These are phyloP conservation scores for Conringia planisiliqua DNA, from an alignment of 345 rosid species.

Conservation along the genomic window DNA sequence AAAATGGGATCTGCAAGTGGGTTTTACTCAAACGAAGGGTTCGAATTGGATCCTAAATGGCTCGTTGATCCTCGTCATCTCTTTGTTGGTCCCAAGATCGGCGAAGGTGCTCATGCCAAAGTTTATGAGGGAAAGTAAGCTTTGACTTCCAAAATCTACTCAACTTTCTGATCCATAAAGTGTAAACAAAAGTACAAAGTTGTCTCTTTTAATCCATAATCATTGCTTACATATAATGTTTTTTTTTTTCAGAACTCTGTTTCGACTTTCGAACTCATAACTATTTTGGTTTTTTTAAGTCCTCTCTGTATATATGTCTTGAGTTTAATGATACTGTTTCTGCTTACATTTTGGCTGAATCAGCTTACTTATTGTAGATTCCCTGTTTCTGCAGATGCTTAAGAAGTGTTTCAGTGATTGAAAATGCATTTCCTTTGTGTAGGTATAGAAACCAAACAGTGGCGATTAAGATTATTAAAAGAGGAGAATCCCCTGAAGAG, in stretches of 20 bases:
- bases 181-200: neutral
- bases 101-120: constrained; percentile 99
- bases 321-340: neutral
- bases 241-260: neutral
- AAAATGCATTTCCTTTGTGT: constrained; percentile 7
- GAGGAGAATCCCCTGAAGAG: constrained; percentile 83
- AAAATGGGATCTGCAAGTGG: constrained; percentile 82
- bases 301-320: neutral
- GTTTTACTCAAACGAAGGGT: constrained; percentile 53
- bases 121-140: constrained; percentile 98
- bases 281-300: neutral
- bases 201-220: neutral
- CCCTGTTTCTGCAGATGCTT: constrained; percentile 6
- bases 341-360: neutral
- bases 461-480: constrained; percentile 76
- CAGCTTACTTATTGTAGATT: neutral
- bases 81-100: constrained; percentile 95
- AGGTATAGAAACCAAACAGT: constrained; percentile 85
- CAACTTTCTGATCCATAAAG: neutral
- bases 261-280: neutral
- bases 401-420: neutral
- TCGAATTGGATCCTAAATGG: constrained; percentile 81
- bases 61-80: constrained; percentile 86
- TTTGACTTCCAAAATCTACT: constrained; percentile 21
- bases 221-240: neutral